phyloP scores from a whole-genome alignment of 768 basidiomycete genomes.

The Steccherinum ochraceum region DNA sequence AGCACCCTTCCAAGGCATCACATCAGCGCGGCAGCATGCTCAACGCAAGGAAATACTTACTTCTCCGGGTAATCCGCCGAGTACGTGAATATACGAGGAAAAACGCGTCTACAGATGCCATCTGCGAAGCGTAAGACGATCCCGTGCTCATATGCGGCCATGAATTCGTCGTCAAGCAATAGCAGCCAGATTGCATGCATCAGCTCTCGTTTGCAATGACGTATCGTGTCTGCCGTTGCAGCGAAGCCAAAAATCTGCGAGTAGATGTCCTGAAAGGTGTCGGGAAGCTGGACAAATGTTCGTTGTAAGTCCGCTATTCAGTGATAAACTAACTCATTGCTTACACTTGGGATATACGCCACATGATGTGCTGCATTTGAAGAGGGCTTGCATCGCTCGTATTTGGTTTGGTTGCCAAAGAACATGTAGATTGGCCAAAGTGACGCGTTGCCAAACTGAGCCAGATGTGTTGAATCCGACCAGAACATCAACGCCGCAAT shows the following conservation, averaged over 20 bases:
- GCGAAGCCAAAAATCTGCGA: conserved; percentile 7
- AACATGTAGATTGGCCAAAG: conserved; percentile 35
- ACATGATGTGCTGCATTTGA: conserved; percentile 31
- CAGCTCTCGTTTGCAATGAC: conserved; percentile 27
- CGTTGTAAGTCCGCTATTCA: background rate
- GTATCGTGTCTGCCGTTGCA: conserved; percentile 16
- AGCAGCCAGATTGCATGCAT: conserved; percentile 24
- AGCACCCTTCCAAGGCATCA: too few species aligned
- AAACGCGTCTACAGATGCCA: conserved; percentile 18
- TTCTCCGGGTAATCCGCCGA: conserved; percentile 32
- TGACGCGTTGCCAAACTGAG: conserved; percentile 23
- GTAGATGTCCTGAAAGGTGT: conserved; percentile 24
- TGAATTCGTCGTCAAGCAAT: conserved; percentile 17
- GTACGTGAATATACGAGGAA: conserved; percentile 22
- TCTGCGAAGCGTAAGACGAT: conserved; percentile 22
- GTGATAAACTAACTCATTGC: background rate
- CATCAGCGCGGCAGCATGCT: too few species aligned
- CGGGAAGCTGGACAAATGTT: conserved; percentile 23
- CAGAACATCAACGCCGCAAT: conserved; percentile 23
- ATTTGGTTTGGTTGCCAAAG: conserved; percentile 38
- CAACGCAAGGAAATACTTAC: conserved; percentile 16
- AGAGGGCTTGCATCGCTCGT: conserved; percentile 23
- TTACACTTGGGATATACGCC: conserved; percentile 37
- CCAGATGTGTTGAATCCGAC: conserved; percentile 26
- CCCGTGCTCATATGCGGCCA: conserved; percentile 21